Evolutionary conservation across 2,329 filamentous ascomycete genomes (phyloP).

Genomic region (Aspergillus clavatus): DNA sequence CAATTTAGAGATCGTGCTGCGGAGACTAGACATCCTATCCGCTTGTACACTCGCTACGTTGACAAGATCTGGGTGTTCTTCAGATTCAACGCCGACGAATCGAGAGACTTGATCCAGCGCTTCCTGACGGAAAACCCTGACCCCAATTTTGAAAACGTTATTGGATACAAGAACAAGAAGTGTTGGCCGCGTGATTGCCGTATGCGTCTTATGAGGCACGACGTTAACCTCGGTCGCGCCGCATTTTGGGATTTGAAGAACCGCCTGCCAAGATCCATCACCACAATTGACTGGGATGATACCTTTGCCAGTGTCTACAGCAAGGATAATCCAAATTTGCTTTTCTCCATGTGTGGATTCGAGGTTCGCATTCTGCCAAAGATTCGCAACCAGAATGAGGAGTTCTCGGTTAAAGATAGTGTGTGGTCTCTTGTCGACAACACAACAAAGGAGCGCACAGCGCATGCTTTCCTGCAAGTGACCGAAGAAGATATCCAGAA

Average conservation of each 20-base stretch:
- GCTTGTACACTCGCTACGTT: constrained; percentile 95
- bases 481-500: constrained; percentile 97
- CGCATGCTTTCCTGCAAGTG: constrained; percentile 94
- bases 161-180: constrained; percentile 98
- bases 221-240: constrained; percentile 93
- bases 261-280: constrained; percentile 85
- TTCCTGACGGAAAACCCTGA: constrained; percentile 98
- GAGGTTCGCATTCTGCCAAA: constrained; percentile 96
- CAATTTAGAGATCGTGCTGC: constrained; percentile 93
- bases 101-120: constrained; percentile 89
- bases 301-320: constrained; percentile 98
- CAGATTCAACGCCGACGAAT: constrained; percentile 89
- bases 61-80: constrained; percentile 99
- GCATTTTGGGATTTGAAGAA: constrained; percentile 99
- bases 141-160: constrained; percentile 98
- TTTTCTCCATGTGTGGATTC: constrained; percentile 98
- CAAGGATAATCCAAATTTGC: constrained; percentile 89
- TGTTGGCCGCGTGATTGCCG: constrained; percentile 97
- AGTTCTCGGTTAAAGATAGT: constrained; percentile 95
- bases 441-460: constrained; percentile 91
- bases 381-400: constrained; percentile 88
- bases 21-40: constrained; percentile 88
- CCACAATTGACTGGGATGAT: constrained; percentile 98
- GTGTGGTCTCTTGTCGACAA: constrained; percentile 98
- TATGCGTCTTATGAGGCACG: constrained; percentile 97